phyloP scores from a whole-genome alignment of 1,284 basidiomycete genomes.

The Nidula niveotomentosa region DNA sequence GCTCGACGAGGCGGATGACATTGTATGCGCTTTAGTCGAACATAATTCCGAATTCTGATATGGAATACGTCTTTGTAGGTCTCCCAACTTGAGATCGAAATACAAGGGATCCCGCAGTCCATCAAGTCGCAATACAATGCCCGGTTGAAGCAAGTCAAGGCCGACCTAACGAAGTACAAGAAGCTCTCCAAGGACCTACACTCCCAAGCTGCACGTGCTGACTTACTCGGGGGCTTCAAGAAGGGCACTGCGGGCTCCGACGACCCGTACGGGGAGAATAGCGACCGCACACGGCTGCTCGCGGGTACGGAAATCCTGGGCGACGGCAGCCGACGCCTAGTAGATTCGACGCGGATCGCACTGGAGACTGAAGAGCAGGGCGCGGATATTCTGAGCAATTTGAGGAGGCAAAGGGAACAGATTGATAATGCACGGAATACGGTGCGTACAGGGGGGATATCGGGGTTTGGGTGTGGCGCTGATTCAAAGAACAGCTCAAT shows the following conservation, averaged over 20 bases:
- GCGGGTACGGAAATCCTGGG: slow-evolving; percentile 67
- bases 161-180: slow-evolving; percentile 73
- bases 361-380: slow-evolving; percentile 94
- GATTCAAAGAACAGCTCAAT: slow-evolving; percentile 24
- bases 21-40: slow-evolving; percentile 47
- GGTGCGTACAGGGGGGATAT: slow-evolving; percentile 38
- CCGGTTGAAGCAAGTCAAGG: slow-evolving; percentile 68
- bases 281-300: slow-evolving; percentile 71
- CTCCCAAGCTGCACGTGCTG: slow-evolving; percentile 48
- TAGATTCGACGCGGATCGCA: slow-evolving; percentile 86
- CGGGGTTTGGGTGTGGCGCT: too few species aligned
- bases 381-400: slow-evolving; percentile 82
- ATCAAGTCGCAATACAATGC: slow-evolving; percentile 68
- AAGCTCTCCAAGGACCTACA: slow-evolving; percentile 70
- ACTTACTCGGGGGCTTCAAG: slow-evolving; percentile 40
- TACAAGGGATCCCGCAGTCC: slow-evolving; percentile 88
- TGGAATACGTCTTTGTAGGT: slow-evolving; percentile 46
- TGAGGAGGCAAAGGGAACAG: slow-evolving; percentile 88
- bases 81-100: slow-evolving; percentile 95
- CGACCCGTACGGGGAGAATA: slow-evolving; percentile 66
- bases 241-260: slow-evolving; percentile 52
- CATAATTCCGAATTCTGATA: too few species aligned
- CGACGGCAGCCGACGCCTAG: slow-evolving; percentile 72
- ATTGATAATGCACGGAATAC: slow-evolving; percentile 90
- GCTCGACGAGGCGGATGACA: slow-evolving; percentile 94